phyloP scores from a whole-genome alignment of 768 basidiomycete species.

The Cyclocybe cylindracea region DNA sequence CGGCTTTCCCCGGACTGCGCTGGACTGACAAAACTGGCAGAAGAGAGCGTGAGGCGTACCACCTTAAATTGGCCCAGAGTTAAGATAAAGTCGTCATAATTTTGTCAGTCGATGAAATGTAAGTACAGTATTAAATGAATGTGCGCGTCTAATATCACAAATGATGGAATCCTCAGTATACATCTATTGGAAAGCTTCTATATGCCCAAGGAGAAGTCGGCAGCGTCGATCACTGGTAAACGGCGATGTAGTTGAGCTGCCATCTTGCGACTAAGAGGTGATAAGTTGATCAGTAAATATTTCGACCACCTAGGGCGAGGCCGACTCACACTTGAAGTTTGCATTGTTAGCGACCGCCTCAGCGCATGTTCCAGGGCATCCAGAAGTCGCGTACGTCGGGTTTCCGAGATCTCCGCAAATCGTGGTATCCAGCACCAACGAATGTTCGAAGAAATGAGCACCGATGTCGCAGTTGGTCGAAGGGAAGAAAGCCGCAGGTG shows the following conservation, averaged over 20 bases:
- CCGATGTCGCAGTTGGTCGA: constrained; percentile 48
- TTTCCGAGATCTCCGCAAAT: constrained; percentile 51
- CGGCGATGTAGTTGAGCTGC: constrained; percentile 57
- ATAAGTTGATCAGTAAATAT: background rate
- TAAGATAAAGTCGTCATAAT: background rate
- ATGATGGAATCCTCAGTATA: background rate
- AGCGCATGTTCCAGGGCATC: constrained; percentile 40
- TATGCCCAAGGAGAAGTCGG: constrained; percentile 1
- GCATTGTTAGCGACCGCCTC: constrained; percentile 25
- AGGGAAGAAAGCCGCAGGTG: constrained; percentile 53
- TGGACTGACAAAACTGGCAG: background rate
- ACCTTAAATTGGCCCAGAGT: background rate
- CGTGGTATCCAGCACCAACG: constrained; percentile 47
- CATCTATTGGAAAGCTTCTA: background rate
- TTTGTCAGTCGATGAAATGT: too few species aligned
- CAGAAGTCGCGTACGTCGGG: constrained; percentile 30
- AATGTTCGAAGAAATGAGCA: constrained; percentile 53
- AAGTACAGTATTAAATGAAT: too few species aligned
- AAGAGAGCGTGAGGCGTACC: background rate
- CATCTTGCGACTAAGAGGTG: constrained; percentile 48
- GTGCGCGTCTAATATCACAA: too few species aligned
- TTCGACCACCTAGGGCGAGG: background rate
- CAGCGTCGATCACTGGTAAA: constrained; percentile 36
- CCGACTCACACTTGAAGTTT: constrained; percentile 22
- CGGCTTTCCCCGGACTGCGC: constrained; percentile 32